phyloP scores from a whole-genome alignment of 805 yeast species.

The Kluyveromyces wickerhamii region DNA sequence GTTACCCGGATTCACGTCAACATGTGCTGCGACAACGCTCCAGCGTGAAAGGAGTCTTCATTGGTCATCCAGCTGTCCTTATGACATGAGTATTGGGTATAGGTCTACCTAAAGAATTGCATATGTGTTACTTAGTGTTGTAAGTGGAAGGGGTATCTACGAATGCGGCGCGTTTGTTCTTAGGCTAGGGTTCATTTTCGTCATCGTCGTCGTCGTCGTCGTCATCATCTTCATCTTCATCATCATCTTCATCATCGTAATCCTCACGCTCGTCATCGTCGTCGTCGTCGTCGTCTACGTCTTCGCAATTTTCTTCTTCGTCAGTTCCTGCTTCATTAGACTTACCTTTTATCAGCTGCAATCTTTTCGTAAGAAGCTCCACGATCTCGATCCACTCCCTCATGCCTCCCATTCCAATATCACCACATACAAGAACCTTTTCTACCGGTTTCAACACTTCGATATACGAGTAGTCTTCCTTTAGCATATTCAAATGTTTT shows the following conservation, averaged over 20 bases:
- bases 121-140: too few relatives aligned
- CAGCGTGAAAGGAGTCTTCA: too few relatives aligned
- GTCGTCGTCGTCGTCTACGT: constrained; percentile 31
- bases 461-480: constrained; percentile 68
- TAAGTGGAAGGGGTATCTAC: too few relatives aligned
- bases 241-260: constrained; percentile 35
- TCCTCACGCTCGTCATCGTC: constrained; percentile 42
- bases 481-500: constrained; percentile 52
- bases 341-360: constrained; percentile 23
- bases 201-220: constrained; percentile 37
- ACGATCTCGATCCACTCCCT: constrained; percentile 81
- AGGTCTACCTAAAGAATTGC: too few relatives aligned
- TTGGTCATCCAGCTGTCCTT: too few relatives aligned
- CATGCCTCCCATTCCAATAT: constrained; percentile 90
- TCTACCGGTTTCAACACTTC: constrained; percentile 73
- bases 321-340: constrained; percentile 30
- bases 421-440: constrained; percentile 73
- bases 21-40: too few relatives aligned
- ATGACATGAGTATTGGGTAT: too few relatives aligned
- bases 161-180: too few relatives aligned
- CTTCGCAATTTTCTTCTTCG: constrained; percentile 11
- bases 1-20: too few relatives aligned
- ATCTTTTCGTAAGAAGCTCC: constrained; percentile 41
- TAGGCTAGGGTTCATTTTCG: constrained; percentile 21
- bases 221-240: constrained; percentile 38